Percentiles rank a stretch among this genome's conserved stretches.
Conservation (phyloP, 495 filamentous ascomycete genomes). For the Hypoxylon subgilvum region DNA sequence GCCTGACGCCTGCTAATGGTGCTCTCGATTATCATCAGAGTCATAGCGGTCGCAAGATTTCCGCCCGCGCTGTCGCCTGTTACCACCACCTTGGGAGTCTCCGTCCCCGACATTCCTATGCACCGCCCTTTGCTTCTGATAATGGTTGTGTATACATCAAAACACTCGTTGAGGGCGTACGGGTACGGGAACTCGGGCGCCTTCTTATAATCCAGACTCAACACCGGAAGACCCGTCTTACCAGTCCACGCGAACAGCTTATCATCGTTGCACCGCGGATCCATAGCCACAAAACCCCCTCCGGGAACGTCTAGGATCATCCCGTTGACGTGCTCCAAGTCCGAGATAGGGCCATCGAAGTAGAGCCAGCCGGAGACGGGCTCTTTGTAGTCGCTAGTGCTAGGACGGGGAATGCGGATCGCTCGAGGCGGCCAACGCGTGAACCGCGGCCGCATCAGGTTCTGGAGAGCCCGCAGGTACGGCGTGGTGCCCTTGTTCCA, state of each 20-base stretch:
- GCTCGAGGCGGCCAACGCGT: constrained; percentile 79
- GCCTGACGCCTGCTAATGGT: constrained; percentile 61
- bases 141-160: constrained; percentile 87
- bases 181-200: constrained; percentile 95
- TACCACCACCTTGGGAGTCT: constrained; percentile 74
- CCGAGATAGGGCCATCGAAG: constrained; percentile 83
- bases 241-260: constrained; percentile 90
- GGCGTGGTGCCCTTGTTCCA: constrained; percentile 95
- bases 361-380: constrained; percentile 90
- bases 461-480: constrained; percentile 73
- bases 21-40: constrained; percentile 86
- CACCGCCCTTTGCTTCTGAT: constrained; percentile 78
- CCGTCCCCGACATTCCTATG: constrained; percentile 77
- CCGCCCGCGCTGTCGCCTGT: constrained; percentile 94
- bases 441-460: constrained; percentile 74
- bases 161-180: constrained; percentile 94
- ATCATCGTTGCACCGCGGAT: constrained; percentile 87
- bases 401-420: constrained; percentile 81
- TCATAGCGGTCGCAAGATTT: constrained; percentile 81
- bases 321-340: constrained; percentile 75
- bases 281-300: constrained; percentile 95
- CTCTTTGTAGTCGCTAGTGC: constrained; percentile 77
- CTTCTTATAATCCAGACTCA: constrained; percentile 93
- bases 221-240: constrained; percentile 78
- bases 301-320: constrained; percentile 92